Evolutionary conservation across 257 asterid species (phyloP).

Genomic region (Sherardia arvensis): DNA sequence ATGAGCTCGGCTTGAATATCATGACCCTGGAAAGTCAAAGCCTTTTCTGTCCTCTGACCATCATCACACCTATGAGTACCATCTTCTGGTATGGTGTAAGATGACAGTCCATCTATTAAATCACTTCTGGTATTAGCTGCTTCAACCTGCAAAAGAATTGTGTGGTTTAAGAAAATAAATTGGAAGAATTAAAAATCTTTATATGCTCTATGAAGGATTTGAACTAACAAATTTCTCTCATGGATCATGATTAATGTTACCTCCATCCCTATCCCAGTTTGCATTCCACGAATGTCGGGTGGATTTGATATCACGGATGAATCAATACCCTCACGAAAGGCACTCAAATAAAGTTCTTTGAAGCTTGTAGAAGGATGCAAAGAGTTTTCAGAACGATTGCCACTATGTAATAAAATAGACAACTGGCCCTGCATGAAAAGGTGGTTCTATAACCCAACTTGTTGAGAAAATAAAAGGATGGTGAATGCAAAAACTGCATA

Average conservation of each 20-base stretch:
- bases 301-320: conserved; percentile 24
- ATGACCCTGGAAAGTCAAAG: conserved; percentile 24
- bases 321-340: conserved; percentile 25
- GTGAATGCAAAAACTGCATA: background rate
- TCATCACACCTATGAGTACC: conserved; percentile 17
- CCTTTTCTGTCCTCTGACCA: conserved; percentile 15
- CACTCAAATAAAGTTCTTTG: conserved; percentile 24
- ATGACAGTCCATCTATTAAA: conserved; percentile 5
- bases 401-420: conserved; percentile 58
- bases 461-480: conserved; percentile 9
- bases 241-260: conserved; percentile 14
- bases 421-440: conserved; percentile 57
- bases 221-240: background rate
- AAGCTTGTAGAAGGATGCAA: conserved; percentile 21
- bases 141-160: conserved; percentile 15
- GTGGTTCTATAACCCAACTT: conserved; percentile 17
- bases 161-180: background rate
- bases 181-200: conserved; percentile 8
- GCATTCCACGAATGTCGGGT: conserved; percentile 19
- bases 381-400: conserved; percentile 24
- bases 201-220: background rate
- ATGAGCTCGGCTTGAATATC: conserved; percentile 37
- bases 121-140: conserved; percentile 21
- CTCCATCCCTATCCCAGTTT: conserved; percentile 21
- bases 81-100: conserved; percentile 3